Base-by-base conservation (phyloP, 306 rosid species). In the Ziziphus jujuba region DNA sequence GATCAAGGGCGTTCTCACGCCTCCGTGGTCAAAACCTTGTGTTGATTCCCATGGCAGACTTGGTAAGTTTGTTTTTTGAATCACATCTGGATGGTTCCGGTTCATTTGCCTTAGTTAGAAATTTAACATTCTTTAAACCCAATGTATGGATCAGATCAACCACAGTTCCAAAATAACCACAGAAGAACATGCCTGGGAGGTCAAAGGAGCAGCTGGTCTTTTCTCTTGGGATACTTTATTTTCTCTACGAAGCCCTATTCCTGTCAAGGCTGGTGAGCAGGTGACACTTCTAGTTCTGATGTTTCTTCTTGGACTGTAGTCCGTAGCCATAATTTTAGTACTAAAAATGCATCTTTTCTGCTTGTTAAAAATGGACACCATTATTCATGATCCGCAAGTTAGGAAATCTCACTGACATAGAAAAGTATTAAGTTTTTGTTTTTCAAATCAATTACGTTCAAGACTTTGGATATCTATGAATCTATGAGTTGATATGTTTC, bases 1-100 rank as follows among this genome's bases (percentile, higher is more conserved):
- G 98, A 83, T 93, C 98, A 54, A 87, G 97, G 76, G 96, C 97
- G 71, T 93, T 93, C 71, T 90, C 96, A 6, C 89, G 97, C 72
- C 89, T 93, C 10, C 92, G 87, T 23, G 81, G 80, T 69, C 96
- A 90, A 77, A 93, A 88, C 70, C 84, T 93, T 59, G 98, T 90
- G 72, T 56, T 93, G 59, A 77, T 93, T 59, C 98, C 98, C 22
- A 75, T 90, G 7, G 97, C 87, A 36, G 98, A 93, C 79, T 83
- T 93, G 76, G 98, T 93, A 81, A 81, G 87, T 23, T 58, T 72
- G 35, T 74, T 73, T 77, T 56, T 53, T 4, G 75, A 67, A 49
- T 69, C 31, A 31, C 59, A 34, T 66, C 56, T 57, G 44, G 59
- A 59, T 38, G 59, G 67, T 43, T 40, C 56, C 56, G 25, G 40